Evolutionary conservation across 1,284 basidiomycete species (phyloP).

Genomic region (Boletus semigastroideus): DNA sequence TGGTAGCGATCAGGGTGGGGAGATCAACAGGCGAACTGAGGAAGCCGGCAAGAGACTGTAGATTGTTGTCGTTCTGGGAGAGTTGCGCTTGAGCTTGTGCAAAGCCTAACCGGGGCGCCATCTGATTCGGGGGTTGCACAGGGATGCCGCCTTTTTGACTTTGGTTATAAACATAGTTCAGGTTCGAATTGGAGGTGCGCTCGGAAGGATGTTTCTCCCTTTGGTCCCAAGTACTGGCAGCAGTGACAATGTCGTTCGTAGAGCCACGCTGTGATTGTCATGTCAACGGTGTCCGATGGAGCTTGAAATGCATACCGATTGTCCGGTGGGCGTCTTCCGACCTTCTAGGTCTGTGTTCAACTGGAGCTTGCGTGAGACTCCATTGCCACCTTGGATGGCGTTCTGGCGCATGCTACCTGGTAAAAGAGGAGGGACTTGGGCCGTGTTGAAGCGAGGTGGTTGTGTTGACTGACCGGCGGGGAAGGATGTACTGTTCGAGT

Average conservation of each 20-base stretch:
- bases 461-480: conserved; percentile 52
- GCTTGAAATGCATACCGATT: conserved; percentile 45
- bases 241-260: conserved; percentile 40
- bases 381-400: conserved; percentile 33
- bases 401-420: conserved; percentile 42
- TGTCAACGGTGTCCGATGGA: conserved; percentile 36
- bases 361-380: conserved; percentile 44
- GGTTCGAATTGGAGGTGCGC: conserved; percentile 65
- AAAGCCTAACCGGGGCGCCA: conserved; percentile 45
- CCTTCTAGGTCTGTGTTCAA: conserved; percentile 63
- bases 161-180: conserved; percentile 63
- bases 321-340: conserved; percentile 51
- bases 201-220: conserved; percentile 56
- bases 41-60: conserved; percentile 44
- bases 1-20: conserved; percentile 80
- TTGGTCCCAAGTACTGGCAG: conserved; percentile 54
- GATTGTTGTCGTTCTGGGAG: conserved; percentile 30
- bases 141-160: conserved; percentile 50
- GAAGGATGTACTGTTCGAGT: conserved; percentile 31
- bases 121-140: conserved; percentile 65
- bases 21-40: conserved; percentile 74
- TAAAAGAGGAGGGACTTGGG: conserved; percentile 46
- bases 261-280: conserved; percentile 24
- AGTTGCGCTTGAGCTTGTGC: conserved; percentile 32
- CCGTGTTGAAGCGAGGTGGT: conserved; percentile 66